Evolutionary conservation across 768 basidiomycete species (phyloP).

Genomic region (Mycena sanguinolenta): DNA sequence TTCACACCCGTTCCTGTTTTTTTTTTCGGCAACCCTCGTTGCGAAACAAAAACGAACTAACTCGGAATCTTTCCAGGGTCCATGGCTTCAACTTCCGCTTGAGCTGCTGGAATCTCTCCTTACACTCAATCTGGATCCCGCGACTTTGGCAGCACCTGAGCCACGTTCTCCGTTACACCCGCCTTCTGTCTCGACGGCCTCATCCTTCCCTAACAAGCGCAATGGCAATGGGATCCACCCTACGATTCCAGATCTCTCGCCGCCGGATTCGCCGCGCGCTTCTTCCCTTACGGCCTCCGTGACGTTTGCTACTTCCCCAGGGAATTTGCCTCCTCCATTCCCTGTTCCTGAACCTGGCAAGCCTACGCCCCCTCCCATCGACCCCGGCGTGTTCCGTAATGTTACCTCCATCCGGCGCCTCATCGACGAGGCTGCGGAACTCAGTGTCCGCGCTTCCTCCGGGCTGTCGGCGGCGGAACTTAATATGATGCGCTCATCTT

Average conservation of each 20-base stretch:
- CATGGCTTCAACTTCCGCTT: constrained; percentile 90
- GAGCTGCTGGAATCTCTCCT: constrained; percentile 89
- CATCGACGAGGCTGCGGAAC: constrained; percentile 91
- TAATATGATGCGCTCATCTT: constrained; percentile 65
- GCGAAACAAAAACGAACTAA: constrained; percentile 1
- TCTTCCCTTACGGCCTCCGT: constrained; percentile 49
- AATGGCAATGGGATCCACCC: constrained; percentile 60
- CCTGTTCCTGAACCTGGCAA: constrained; percentile 72
- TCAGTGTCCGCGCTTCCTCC: constrained; percentile 89
- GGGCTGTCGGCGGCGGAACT: constrained; percentile 84
- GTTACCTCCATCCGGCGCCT: constrained; percentile 82
- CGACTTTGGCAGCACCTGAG: constrained; percentile 66
- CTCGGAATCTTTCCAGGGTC: constrained; percentile 67
- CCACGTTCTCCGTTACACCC: constrained; percentile 53
- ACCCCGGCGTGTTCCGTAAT: constrained; percentile 87
- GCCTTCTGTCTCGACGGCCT: constrained; percentile 42
- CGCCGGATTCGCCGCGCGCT: constrained; percentile 59
- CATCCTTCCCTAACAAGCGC: constrained; percentile 42
- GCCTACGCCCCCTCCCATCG: constrained; percentile 87
- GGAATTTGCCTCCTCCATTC: constrained; percentile 57
- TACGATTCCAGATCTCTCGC: constrained; percentile 45
- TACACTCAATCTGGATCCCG: constrained; percentile 81
- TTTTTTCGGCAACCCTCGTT: not conserved
- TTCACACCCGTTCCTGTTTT: not conserved
- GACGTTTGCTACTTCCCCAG: constrained; percentile 25